Evolutionary conservation across 305 asterid species (phyloP), one percentile per base, ranked within the genome.

Genomic region (Fraxinus ornus): DNA sequence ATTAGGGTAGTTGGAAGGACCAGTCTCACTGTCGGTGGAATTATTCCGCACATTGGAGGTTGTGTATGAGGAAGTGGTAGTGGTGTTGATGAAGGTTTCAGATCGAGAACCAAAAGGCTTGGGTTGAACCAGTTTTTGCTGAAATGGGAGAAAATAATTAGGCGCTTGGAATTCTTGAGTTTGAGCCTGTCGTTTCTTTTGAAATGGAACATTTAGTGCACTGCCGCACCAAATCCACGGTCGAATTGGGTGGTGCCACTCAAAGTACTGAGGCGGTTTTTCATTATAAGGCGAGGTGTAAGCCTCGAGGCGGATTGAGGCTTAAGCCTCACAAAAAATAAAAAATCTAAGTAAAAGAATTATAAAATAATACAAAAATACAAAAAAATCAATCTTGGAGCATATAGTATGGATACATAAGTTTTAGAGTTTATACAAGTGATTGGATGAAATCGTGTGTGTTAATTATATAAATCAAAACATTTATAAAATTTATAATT

Each of bases 1-100:
- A 75, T 77, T 86, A 13, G 83, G 86, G 57, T 78, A 77, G 85
- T 84, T 81, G 33, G 93, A 88, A 49, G 90, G 57, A 13, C 87
- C 81, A 7, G 80, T 84, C 64, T 80, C 85, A 49, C 79, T 80
- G 30, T 70, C 5, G n/a, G 36, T 24, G 77, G 79, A 39, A 17
- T 85, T 86, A 68, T 62, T 37, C 87, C 91, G 82, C 26, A 79
- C 80, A 24, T 76, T 32, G n/a, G 84, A 17, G 76, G 76, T 78
- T 17, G 81, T 71, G 80, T 77, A 81, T 32, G 90, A 36, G 60
- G 83, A 22, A 26, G 84, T 4, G 77, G 84, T 13, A 21, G 73
- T 3, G 35, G n/a, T 78, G 80, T 36, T 80, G 37, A 83, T 80
- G 57, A 87, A 90, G 75, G 52, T 77, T 57, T 84, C 85, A 3